Evolutionary conservation across 306 rosid genomes (phyloP), one percentile per base, ranked within the genome.

Genomic region (Astragalus membranaceus): DNA sequence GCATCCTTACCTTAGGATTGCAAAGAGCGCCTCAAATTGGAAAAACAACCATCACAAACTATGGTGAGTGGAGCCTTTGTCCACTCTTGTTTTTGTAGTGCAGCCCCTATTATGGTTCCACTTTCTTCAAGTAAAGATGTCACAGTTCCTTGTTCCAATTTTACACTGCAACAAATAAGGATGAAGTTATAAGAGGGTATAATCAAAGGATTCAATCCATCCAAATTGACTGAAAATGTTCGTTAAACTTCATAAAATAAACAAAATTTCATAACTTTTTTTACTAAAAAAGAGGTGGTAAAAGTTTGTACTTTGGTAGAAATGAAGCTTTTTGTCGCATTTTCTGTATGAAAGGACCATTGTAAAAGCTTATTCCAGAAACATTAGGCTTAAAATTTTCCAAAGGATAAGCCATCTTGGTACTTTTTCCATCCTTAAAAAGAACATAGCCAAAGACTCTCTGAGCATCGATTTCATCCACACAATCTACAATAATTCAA

Each of bases 101-200:
- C n/a, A 61, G 90, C 96, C 10, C 96, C 98, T 64, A 74, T 85
- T 58, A 90, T 37, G 10, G 64, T 85, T 50, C 96, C 98, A 13
- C 85, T 86, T 57, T 90, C 92, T 74, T 93, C 96, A 51, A 88
- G 49, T 17, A 93, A 53, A 37, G 92, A 83, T 48, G 93, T 90
- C 26, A 90, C 96, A 13, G 93, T 82, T 57, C 96, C 98, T 84
- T 93, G 90, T 69, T 93, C 96, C 78, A 93, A 57, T 55, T 79
- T 88, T 10, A 93, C 93, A 87, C 96, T 90, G 83, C 67, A 71
- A 10, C 69, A 36, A 55, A 11, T 26, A 55, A 44, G 13, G 52
- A 72, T 35, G 20, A 16, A 44, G 17, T 20, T 13, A 57, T 42
- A 35, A 35, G 39, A 35, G 39, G n/a, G 16, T 14, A 60, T 39